These are phyloP conservation scores for Nemania bipapillata DNA, from an alignment of 2,329 filamentous ascomycete species.

Conservation along the genomic window DNA sequence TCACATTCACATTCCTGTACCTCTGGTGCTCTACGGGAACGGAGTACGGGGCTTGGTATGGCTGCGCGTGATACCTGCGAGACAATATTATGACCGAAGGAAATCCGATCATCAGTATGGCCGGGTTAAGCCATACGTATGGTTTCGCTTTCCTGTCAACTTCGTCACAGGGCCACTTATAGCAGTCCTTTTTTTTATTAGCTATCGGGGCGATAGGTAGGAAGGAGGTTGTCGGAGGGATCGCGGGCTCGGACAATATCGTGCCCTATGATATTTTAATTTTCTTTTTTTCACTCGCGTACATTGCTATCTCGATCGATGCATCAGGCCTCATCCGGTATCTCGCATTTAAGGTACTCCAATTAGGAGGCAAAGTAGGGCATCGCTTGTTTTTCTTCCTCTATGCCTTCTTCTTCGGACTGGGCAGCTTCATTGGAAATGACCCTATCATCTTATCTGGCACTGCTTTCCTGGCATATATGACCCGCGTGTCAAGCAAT, in stretches of 20 bases:
- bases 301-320: conserved; percentile 81
- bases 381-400: conserved; percentile 77
- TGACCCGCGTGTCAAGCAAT: conserved; percentile 79
- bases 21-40: conserved; percentile 60
- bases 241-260: conserved; percentile 72
- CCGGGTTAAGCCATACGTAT: conserved; percentile 57
- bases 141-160: conserved; percentile 71
- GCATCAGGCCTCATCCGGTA: conserved; percentile 78
- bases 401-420: conserved; percentile 75
- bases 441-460: conserved; percentile 80
- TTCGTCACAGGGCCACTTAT: conserved; percentile 77
- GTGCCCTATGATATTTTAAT: conserved; percentile 77
- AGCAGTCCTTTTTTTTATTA: conserved; percentile 75
- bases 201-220: conserved; percentile 75
- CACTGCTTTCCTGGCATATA: conserved; percentile 79
- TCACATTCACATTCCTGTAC: conserved; percentile 70
- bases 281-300: conserved; percentile 78
- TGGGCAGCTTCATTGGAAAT: conserved; percentile 77
- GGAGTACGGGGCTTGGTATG: conserved; percentile 57
- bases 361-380: conserved; percentile 74
- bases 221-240: conserved; percentile 75
- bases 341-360: conserved; percentile 75
- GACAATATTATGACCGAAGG: conserved; percentile 45
- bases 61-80: conserved; percentile 64
- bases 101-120: conserved; percentile 31